Conservation (phyloP, 1,284 basidiomycete genomes). For the Sporisorium graminicola region DNA sequence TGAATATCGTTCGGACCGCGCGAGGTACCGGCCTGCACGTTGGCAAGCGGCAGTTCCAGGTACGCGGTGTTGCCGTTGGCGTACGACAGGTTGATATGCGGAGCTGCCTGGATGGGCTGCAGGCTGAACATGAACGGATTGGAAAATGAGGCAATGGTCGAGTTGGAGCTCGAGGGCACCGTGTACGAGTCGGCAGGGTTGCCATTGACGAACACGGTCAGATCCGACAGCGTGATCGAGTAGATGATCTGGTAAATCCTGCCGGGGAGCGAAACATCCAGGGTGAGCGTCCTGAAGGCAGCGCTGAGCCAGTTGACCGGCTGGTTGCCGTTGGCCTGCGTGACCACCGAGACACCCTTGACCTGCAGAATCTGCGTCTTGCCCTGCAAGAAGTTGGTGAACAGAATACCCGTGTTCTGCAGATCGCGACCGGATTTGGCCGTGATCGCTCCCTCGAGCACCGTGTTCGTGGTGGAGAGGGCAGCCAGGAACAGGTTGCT, state of each 20-base stretch:
- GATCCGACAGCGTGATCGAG: conserved; percentile 77
- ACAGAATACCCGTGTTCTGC: conserved; percentile 76
- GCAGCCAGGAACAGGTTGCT: conserved; percentile 75
- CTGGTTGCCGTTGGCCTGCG: conserved; percentile 64
- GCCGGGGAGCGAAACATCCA: conserved; percentile 78
- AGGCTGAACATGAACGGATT: conserved; percentile 84
- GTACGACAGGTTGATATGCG: conserved; percentile 75
- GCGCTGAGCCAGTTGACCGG: conserved; percentile 79
- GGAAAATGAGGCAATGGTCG: conserved; percentile 77
- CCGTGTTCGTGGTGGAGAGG: conserved; percentile 73
- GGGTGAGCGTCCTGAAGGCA: conserved; percentile 78
- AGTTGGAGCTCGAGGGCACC: conserved; percentile 66
- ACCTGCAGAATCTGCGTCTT: conserved; percentile 77
- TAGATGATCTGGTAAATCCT: conserved; percentile 78
- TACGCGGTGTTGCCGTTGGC: conserved; percentile 75
- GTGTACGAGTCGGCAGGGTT: conserved; percentile 53
- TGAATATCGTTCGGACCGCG: conserved; percentile 76
- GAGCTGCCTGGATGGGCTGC: conserved; percentile 75
- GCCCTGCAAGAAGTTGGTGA: conserved; percentile 79
- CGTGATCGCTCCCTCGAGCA: conserved; percentile 77
- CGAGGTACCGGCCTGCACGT: conserved; percentile 76
- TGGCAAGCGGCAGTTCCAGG: conserved; percentile 74
- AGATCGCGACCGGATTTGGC: conserved; percentile 74
- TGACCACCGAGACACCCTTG: conserved; percentile 76
- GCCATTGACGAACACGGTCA: conserved; percentile 74